Evolutionary conservation across 108 stramenopile genomes (phyloP).

Genomic region (Skeletonema costatum): DNA sequence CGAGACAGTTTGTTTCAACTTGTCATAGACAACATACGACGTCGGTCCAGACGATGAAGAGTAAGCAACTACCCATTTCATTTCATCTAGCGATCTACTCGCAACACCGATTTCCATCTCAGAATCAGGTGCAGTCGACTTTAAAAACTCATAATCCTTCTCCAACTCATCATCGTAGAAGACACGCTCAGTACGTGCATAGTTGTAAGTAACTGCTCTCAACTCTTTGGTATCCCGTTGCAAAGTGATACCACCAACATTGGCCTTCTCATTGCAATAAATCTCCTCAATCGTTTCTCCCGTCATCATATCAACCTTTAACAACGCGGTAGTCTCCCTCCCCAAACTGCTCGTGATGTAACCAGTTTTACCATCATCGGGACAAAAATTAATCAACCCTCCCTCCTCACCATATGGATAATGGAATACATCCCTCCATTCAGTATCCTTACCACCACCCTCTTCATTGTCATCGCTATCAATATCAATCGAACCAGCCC

Average conservation of each 20-base stretch:
- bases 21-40: constrained; percentile 55
- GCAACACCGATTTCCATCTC: constrained; percentile 47
- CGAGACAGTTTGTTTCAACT: constrained; percentile 33
- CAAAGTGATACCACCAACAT: constrained; percentile 58
- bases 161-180: constrained; percentile 67
- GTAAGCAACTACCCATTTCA: constrained; percentile 57
- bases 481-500: constrained; percentile 18
- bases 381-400: constrained; percentile 54
- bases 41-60: constrained; percentile 55
- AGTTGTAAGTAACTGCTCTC: constrained; percentile 56
- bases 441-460: constrained; percentile 8
- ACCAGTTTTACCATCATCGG: constrained; percentile 53
- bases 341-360: constrained; percentile 55
- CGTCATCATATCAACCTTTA: constrained; percentile 62
- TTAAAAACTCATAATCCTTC: constrained; percentile 52
- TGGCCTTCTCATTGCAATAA: constrained; percentile 57
- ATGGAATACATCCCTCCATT: constrained; percentile 60
- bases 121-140: constrained; percentile 42
- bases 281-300: constrained; percentile 60
- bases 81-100: constrained; percentile 55
- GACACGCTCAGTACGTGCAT: constrained; percentile 58
- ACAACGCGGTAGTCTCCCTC: constrained; percentile 65
- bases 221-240: constrained; percentile 70
- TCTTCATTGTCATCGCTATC: not conserved
- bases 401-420: constrained; percentile 69